Evolutionary conservation across 495 filamentous ascomycete species (phyloP), one percentile per base, ranked within the genome.

Genomic region (Penicillium longicatenatum): DNA sequence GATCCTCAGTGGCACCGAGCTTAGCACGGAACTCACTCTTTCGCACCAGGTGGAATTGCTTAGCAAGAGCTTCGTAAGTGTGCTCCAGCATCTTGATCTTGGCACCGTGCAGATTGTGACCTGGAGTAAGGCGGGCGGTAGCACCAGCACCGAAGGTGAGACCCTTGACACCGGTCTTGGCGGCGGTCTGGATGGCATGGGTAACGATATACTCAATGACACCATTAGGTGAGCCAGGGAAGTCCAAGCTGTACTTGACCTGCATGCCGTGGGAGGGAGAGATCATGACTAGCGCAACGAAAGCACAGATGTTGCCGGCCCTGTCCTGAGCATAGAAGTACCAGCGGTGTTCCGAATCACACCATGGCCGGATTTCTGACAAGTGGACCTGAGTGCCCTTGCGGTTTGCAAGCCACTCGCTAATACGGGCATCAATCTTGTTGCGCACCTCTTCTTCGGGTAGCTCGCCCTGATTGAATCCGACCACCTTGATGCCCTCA

Each of bases 21-120:
- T 95, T 95, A 74, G 91, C 86, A 42, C 90, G 77, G 75, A 95
- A 94, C 69, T 92, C 91, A 59, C 83, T 89, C 83, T 96, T 96
- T 22, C 86, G 82, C 26, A 89, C 84, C 45, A 95, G 76, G 63
- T 86, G 87, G 60, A 94, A 84, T 68, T 91, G 86, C 66, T 86
- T 86, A 12, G 86, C 89, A 43, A 94, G 83, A 3, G 88, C 79
- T 62, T 87, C 84, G 71, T 94, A 93, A 2, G 88, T 89, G 70
- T 83, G 85, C 63, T 83, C 82, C 53, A 96, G 73, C 65, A 93
- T 85, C 75, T 82, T 88, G 50, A 90, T 83, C 63, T 87, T 83
- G 57, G 87, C 64, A 37, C 89, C 89, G 62, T 86, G 83, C 52
- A 96, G 73, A 66, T 93, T 90, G 58, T 88, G 85, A 1, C 89